A percentile compares a stretch with the other conserved stretches of the same genome.
Evolutionary conservation across 306 rosid genomes (phyloP).

Genomic region (Vachellia pachyceras): DNA sequence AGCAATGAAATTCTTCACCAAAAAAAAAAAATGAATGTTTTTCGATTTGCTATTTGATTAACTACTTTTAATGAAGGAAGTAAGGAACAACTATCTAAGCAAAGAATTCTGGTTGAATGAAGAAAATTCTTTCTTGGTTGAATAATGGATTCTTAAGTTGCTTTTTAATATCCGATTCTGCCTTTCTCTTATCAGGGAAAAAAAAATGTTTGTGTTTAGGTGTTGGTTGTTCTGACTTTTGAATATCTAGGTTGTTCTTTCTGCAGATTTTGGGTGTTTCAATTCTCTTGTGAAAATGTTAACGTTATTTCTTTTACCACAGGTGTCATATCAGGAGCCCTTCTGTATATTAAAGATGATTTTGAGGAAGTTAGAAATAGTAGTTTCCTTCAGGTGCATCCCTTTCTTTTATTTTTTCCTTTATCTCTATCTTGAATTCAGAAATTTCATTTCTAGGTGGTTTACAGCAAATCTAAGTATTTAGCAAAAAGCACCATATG

Average conservation of each 20-base stretch:
- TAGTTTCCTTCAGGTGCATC: conserved; percentile 47
- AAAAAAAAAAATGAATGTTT: too few species aligned
- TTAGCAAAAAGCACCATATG: neutral
- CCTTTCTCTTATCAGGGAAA: neutral
- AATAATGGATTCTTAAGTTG: neutral
- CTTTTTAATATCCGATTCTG: neutral
- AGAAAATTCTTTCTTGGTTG: neutral
- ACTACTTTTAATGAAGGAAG: neutral
- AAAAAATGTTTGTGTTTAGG: neutral
- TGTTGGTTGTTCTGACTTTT: neutral
- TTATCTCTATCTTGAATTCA: neutral
- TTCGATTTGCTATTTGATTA: neutral
- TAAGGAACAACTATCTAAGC: neutral
- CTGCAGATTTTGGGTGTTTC: neutral
- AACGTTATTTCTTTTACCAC: neutral
- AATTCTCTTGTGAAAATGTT: conserved; percentile 2
- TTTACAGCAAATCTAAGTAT: neutral
- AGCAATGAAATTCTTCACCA: neutral
- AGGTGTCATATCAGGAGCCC: conserved; percentile 62
- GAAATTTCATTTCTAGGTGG: neutral
- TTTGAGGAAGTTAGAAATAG: conserved; percentile 42
- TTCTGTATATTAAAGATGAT: conserved; percentile 56
- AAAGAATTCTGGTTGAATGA: neutral
- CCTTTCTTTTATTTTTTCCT: neutral
- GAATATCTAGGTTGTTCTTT: neutral